phyloP scores from a whole-genome alignment of 768 basidiomycete species.

The Lactifluus rugatus region DNA sequence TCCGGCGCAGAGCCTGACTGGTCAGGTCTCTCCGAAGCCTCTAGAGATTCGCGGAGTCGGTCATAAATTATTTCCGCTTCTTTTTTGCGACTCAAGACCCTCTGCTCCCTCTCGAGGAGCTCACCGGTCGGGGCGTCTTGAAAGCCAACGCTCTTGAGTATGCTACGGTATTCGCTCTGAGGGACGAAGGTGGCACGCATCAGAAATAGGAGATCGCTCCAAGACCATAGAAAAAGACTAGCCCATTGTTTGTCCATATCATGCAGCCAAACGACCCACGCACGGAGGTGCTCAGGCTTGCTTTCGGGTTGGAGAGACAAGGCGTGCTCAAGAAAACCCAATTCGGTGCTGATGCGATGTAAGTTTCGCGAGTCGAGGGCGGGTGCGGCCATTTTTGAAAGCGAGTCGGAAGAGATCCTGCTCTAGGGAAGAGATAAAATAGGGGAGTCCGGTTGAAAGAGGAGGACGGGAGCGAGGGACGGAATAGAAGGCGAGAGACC shows the following conservation, averaged over 20 bases:
- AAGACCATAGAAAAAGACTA: neutral
- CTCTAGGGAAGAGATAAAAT: slow-evolving; percentile 9
- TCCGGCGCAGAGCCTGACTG: neutral
- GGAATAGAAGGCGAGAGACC: neutral
- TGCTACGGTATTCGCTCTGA: slow-evolving; percentile 11
- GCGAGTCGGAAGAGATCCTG: slow-evolving; percentile 5
- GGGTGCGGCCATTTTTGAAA: slow-evolving; percentile 10
- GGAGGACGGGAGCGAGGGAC: neutral
- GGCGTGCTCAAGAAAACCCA: slow-evolving; percentile 7
- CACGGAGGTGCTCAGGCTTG: slow-evolving; percentile 11
- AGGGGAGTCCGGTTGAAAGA: slow-evolving; percentile 7
- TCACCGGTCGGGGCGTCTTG: slow-evolving; percentile 13
- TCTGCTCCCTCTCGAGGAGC: slow-evolving; percentile 8
- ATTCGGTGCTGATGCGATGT: slow-evolving; percentile 11
- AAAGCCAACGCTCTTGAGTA: slow-evolving; percentile 14
- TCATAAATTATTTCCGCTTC: slow-evolving; percentile 11
- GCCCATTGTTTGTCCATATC: slow-evolving; percentile 17
- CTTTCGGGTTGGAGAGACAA: slow-evolving; percentile 9
- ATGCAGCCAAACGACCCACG: slow-evolving; percentile 10
- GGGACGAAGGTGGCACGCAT: neutral
- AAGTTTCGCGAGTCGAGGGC: slow-evolving; percentile 10
- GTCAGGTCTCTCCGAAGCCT: neutral
- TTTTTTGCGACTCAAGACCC: slow-evolving; percentile 7
- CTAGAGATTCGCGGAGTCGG: slow-evolving; percentile 4
- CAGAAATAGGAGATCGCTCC: neutral